A percentile compares a stretch with the other conserved stretches of the same genome.
phyloP scores from a whole-genome alignment of 2,329 filamentous ascomycete genomes.

The Teratosphaeria gauchensis region DNA sequence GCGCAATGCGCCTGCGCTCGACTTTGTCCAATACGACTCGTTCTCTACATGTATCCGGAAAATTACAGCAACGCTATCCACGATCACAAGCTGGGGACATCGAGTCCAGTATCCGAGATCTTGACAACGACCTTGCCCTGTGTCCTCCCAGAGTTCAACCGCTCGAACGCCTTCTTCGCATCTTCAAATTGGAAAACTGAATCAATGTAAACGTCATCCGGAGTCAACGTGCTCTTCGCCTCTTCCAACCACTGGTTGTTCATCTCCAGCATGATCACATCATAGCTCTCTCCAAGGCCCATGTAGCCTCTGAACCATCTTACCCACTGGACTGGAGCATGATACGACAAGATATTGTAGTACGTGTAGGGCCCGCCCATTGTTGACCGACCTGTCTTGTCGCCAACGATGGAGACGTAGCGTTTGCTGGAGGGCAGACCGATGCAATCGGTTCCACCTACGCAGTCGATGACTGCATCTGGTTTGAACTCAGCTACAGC shows the following conservation, averaged over 20 bases:
- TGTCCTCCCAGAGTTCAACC: conserved; percentile 25
- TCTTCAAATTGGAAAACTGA: conserved; percentile 49
- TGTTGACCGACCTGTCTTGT: conserved; percentile 24
- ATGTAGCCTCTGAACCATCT: conserved; percentile 31
- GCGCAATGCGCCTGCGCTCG: background rate
- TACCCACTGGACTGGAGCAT: conserved; percentile 20
- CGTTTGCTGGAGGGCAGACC: conserved; percentile 35
- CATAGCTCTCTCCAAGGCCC: conserved; percentile 26
- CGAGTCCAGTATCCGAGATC: conserved; percentile 2
- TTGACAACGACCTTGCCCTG: conserved; percentile 26
- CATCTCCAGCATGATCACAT: conserved; percentile 33
- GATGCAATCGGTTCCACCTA: conserved; percentile 35
- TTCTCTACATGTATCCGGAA: background rate
- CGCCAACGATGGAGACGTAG: conserved; percentile 37
- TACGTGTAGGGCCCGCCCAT: conserved; percentile 27
- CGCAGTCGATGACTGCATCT: conserved; percentile 50
- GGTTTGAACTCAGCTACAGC: conserved; percentile 43
- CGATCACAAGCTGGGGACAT: background rate
- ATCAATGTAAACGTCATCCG: conserved; percentile 46
- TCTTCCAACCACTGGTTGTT: conserved; percentile 42
- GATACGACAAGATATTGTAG: conserved; percentile 17
- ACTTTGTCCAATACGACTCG: background rate
- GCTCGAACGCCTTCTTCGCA: conserved; percentile 29
- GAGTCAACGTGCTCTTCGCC: conserved; percentile 41
- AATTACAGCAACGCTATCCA: background rate